Conservation (phyloP, 2,329 filamentous ascomycete species). For the Arachnopeziza araneosa region DNA sequence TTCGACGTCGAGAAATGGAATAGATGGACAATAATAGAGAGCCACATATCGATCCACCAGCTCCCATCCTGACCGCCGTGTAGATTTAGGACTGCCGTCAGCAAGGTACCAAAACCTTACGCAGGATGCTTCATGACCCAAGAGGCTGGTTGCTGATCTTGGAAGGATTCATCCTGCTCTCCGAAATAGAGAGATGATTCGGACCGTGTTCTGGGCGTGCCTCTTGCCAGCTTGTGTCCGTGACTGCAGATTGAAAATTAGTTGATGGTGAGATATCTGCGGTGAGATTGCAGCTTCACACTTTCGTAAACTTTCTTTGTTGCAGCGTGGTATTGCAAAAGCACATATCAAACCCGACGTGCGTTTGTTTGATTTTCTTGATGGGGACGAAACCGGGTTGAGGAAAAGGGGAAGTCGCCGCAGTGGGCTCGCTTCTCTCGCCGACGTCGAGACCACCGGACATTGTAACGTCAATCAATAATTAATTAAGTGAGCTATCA, state of each 20-base stretch:
- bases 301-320: background rate
- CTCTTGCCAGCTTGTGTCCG: too few relatives aligned
- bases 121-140: too few relatives aligned
- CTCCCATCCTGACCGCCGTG: too few relatives aligned
- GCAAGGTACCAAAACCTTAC: too few relatives aligned
- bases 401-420: background rate
- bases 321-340: background rate
- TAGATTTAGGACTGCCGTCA: too few relatives aligned
- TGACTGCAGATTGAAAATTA: too few relatives aligned
- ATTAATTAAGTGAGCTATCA: background rate
- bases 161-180: too few relatives aligned
- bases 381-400: background rate
- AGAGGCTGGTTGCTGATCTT: too few relatives aligned
- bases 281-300: background rate
- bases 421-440: background rate
- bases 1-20: background rate
- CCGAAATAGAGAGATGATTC: too few relatives aligned
- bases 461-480: background rate
- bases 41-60: too few relatives aligned
- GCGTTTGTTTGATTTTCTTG: background rate
- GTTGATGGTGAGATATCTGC: background rate
- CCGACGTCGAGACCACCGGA: background rate
- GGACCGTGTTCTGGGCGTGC: too few relatives aligned
- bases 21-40: background rate
- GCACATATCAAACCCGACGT: background rate